These are phyloP conservation scores for Scutellaria baicalensis DNA, from an alignment of 257 asterid species.

Conservation along the genomic window DNA sequence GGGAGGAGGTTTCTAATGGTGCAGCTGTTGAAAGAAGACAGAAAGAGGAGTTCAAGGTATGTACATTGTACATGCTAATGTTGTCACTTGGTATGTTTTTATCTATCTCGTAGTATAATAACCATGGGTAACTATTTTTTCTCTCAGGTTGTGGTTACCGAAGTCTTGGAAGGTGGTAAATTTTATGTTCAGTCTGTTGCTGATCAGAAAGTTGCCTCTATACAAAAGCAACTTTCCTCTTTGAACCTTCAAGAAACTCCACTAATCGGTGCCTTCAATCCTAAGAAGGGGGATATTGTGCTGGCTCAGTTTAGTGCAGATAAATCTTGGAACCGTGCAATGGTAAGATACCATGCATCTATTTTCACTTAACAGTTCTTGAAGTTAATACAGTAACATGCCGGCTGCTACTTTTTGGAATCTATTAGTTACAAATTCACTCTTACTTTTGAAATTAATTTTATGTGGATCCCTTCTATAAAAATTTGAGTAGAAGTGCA, in stretches of 20 bases:
- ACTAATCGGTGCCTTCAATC: slow-evolving; percentile 74
- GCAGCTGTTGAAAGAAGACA: slow-evolving; percentile 52
- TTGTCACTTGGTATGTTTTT: background rate
- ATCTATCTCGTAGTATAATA: background rate
- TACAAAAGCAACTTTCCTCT: slow-evolving; percentile 80
- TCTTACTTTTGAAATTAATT: background rate
- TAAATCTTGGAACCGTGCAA: slow-evolving; percentile 97
- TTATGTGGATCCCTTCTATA: background rate
- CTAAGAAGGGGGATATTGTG: slow-evolving; percentile 81
- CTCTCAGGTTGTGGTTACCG: slow-evolving; percentile 73
- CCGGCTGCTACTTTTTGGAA: background rate
- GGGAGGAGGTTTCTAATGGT: slow-evolving; percentile 62
- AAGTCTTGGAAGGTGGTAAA: slow-evolving; percentile 86
- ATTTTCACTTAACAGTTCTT: background rate
- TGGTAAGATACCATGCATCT: slow-evolving; percentile 46
- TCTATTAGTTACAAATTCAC: background rate
- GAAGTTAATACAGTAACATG: background rate
- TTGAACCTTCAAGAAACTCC: slow-evolving; percentile 82
- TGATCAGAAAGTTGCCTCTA: slow-evolving; percentile 76
- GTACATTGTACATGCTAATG: background rate
- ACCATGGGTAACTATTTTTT: background rate
- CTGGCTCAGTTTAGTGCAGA: slow-evolving; percentile 86
- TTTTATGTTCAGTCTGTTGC: slow-evolving; percentile 76
- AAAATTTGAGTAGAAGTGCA: background rate
- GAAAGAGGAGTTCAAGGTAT: slow-evolving; percentile 78